These are phyloP conservation scores for Carex sylvatica DNA, from an alignment of 202 grass and related monocot genomes.

Conservation along the genomic window DNA sequence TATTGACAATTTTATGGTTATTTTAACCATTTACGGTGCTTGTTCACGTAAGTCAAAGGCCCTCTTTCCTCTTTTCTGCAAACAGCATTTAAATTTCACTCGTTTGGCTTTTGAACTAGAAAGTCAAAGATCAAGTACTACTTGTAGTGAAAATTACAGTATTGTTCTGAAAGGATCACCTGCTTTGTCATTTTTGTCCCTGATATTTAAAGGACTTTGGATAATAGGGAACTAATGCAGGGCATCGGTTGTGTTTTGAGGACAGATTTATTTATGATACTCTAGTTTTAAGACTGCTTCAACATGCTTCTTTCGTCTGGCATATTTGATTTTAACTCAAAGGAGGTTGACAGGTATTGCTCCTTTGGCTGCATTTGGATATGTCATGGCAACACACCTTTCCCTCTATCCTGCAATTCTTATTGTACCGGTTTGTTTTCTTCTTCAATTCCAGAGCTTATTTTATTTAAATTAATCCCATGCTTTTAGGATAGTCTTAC, in stretches of 20 bases:
- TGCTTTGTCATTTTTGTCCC: background rate
- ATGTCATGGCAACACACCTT: conserved; percentile 80
- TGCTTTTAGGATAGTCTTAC: background rate
- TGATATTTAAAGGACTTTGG: background rate
- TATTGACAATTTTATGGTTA: conserved; percentile 90
- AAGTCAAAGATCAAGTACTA: background rate
- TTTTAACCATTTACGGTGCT: conserved; percentile 82
- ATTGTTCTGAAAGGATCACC: background rate
- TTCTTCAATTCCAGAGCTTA: conserved; percentile 23
- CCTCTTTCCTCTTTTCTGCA: background rate
- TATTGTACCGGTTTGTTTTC: conserved; percentile 61
- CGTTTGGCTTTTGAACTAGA: background rate
- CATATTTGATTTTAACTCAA: conserved; percentile 6
- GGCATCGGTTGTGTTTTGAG: background rate
- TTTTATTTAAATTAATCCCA: background rate
- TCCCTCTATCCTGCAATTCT: conserved; percentile 88
- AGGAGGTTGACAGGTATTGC: conserved; percentile 49
- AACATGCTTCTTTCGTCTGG: background rate
- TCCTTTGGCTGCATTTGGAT: conserved; percentile 91
- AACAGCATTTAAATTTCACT: background rate
- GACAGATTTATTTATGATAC: background rate
- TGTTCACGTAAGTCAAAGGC: conserved; percentile 62
- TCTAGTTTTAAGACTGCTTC: background rate
- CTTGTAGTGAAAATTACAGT: background rate
- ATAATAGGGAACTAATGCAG: background rate